phyloP scores from a whole-genome alignment of 2,329 filamentous ascomycete species.

The Ophiostoma ulmi region DNA sequence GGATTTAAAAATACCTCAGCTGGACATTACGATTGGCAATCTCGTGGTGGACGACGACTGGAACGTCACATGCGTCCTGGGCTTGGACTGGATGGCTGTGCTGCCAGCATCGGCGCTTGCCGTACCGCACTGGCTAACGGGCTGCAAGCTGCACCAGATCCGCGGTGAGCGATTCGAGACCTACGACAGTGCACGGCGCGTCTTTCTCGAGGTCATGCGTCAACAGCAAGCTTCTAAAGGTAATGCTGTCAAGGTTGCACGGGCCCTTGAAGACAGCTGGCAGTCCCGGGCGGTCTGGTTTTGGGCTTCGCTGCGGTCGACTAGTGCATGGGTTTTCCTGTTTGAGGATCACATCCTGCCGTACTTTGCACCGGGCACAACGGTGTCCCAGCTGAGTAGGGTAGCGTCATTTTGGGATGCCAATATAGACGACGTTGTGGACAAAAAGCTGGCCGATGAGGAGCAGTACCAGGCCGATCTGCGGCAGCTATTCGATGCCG shows the following conservation, averaged over 20 bases:
- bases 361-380: not conserved
- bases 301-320: slow-evolving; percentile 10
- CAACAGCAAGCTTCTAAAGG: not conserved
- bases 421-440: not conserved
- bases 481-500: not conserved
- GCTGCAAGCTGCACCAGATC: slow-evolving; percentile 23
- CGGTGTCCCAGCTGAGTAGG: not conserved
- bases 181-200: slow-evolving; percentile 23
- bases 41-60: slow-evolving; percentile 34
- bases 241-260: not conserved
- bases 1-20: slow-evolving; percentile 30
- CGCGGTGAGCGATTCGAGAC: slow-evolving; percentile 15
- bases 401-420: slow-evolving; percentile 9
- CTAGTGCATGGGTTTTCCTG: not conserved
- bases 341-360: slow-evolving; percentile 12
- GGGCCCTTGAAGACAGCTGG: slow-evolving; percentile 6
- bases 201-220: slow-evolving; percentile 25
- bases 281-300: slow-evolving; percentile 13
- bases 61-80: slow-evolving; percentile 33
- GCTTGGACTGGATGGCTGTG: slow-evolving; percentile 34
- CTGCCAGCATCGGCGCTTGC: slow-evolving; percentile 31
- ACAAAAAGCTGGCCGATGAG: slow-evolving; percentile 7
- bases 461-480: slow-evolving; percentile 3
- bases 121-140: slow-evolving; percentile 33
- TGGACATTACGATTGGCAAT: slow-evolving; percentile 33